phyloP scores from a whole-genome alignment of 495 filamentous ascomycete genomes.

The Apodospora peruviana region DNA sequence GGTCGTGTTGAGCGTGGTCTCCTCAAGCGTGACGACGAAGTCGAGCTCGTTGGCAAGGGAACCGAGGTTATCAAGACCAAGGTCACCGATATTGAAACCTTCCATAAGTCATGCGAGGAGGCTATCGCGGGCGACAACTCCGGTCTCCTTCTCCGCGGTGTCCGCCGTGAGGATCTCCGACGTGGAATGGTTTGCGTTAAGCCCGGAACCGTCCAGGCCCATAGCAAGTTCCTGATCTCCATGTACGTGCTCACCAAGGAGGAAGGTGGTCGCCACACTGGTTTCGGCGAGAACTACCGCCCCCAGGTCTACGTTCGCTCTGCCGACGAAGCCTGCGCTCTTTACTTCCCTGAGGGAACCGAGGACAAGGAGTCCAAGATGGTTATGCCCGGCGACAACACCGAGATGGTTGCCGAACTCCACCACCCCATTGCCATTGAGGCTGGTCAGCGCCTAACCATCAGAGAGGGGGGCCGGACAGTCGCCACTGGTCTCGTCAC shows the following conservation, averaged over 20 bases:
- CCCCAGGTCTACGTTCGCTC: constrained; percentile 95
- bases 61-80: constrained; percentile 83
- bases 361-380: constrained; percentile 60
- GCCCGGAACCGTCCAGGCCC: constrained; percentile 71
- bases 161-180: constrained; percentile 86
- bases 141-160: constrained; percentile 90
- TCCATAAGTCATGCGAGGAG: constrained; percentile 97
- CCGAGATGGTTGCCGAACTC: constrained; percentile 85
- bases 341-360: constrained; percentile 76
- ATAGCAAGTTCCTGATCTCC: constrained; percentile 86
- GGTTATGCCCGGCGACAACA: constrained; percentile 97
- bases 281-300: constrained; percentile 88
- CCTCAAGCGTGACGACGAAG: constrained; percentile 85
- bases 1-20: constrained; percentile 95
- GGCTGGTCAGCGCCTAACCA: constrained; percentile 86
- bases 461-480: constrained; percentile 91
- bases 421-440: constrained; percentile 80
- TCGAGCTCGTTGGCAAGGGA: constrained; percentile 87
- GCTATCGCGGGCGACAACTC: constrained; percentile 95
- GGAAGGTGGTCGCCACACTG: constrained; percentile 92
- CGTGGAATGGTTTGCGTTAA: constrained; percentile 89
- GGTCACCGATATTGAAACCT: constrained; percentile 98
- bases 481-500: constrained; percentile 91
- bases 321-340: constrained; percentile 78
- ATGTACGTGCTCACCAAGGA: constrained; percentile 97